A percentile compares a stretch with the other conserved stretches of the same genome.
Evolutionary conservation across 2,329 filamentous ascomycete species (phyloP).

Genomic region (Neofusicoccum kwambonambiense): DNA sequence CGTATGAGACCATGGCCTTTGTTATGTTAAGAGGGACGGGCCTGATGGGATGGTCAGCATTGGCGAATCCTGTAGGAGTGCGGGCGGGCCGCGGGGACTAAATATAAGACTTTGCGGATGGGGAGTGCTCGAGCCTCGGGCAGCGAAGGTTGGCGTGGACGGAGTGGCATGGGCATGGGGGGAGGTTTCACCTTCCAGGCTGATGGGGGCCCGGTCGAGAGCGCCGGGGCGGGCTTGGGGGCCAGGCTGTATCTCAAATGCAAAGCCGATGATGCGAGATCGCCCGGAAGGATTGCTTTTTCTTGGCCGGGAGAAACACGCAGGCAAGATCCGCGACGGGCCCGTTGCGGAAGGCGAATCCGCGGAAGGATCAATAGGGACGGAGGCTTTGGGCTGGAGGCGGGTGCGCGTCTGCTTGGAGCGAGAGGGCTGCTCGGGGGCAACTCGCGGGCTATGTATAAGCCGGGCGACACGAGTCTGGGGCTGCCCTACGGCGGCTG

Average conservation of each 20-base stretch:
- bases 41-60: conserved; percentile 15
- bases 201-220: background rate
- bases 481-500: conserved; percentile 31
- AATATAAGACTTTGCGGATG: conserved; percentile 18
- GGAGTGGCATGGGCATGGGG: background rate
- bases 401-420: background rate
- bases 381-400: background rate
- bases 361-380: conserved; percentile 15
- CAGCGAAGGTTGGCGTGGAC: conserved; percentile 1
- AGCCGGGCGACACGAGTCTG: background rate
- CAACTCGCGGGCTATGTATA: background rate
- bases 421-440: background rate
- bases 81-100: conserved; percentile 17
- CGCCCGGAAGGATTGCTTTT: conserved; percentile 16
- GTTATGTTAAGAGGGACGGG: conserved; percentile 1
- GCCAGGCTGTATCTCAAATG: conserved; percentile 16
- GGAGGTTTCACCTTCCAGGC: conserved; percentile 12
- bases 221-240: background rate
- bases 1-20: conserved; percentile 35
- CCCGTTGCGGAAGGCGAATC: conserved; percentile 8
- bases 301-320: conserved; percentile 11
- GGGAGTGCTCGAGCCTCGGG: conserved; percentile 14
- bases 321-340: background rate
- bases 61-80: conserved; percentile 16
- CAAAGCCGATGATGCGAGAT: conserved; percentile 17